phyloP scores from a whole-genome alignment of 2,329 filamentous ascomycete genomes.

The Ascosphaera apis region DNA sequence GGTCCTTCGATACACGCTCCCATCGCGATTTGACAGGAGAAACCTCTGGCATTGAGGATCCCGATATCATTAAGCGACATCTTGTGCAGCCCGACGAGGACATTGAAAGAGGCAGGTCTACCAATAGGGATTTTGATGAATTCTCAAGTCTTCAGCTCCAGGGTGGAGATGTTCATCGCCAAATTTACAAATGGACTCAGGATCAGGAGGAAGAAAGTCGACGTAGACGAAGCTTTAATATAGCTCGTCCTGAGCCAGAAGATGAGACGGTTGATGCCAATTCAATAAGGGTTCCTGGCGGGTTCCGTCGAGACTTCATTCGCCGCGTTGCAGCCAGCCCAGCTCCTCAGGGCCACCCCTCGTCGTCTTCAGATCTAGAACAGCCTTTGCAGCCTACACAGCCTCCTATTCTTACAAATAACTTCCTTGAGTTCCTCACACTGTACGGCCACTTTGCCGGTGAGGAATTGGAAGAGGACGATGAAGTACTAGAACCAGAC shows the following conservation, averaged over 20 bases:
- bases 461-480: slow-evolving; percentile 89
- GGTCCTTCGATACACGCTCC: slow-evolving; percentile 55
- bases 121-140: slow-evolving; percentile 31
- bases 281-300: slow-evolving; percentile 78
- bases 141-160: slow-evolving; percentile 87
- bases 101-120: slow-evolving; percentile 10
- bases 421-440: slow-evolving; percentile 85
- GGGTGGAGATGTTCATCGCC: slow-evolving; percentile 80
- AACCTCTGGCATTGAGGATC: slow-evolving; percentile 48
- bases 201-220: slow-evolving; percentile 32
- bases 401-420: slow-evolving; percentile 58
- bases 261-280: slow-evolving; percentile 65
- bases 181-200: slow-evolving; percentile 90
- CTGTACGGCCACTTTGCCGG: slow-evolving; percentile 95
- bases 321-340: slow-evolving; percentile 50
- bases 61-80: slow-evolving; percentile 77
- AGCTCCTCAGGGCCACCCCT: slow-evolving; percentile 20
- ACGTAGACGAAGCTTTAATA: slow-evolving; percentile 72
- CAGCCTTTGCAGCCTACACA: slow-evolving; percentile 13
- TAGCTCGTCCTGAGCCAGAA: slow-evolving; percentile 55
- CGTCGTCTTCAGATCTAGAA: slow-evolving; percentile 16
- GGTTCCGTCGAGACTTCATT: slow-evolving; percentile 77
- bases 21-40: slow-evolving; percentile 23
- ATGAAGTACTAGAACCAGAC: slow-evolving; percentile 64
- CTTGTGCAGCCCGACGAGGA: slow-evolving; percentile 46